Conservation (phyloP, 2,329 filamentous ascomycete species). For the Tolypocladium cylindrosporum region DNA sequence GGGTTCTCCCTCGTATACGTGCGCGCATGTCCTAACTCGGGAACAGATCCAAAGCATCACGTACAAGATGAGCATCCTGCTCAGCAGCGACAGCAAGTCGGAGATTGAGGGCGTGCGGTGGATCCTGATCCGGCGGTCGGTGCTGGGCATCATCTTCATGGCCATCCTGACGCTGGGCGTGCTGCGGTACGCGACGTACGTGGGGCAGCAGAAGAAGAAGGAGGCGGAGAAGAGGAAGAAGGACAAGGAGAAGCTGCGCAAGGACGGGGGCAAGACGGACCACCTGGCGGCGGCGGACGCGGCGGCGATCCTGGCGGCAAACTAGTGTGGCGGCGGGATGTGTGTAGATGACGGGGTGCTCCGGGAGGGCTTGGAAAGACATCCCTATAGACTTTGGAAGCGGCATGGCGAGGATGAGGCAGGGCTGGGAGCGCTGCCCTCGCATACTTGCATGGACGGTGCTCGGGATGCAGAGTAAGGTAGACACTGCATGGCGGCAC, state of each 20-base stretch:
- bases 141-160: conserved; percentile 57
- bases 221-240: conserved; percentile 32
- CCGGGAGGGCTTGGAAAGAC: not conserved
- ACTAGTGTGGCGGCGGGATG: conserved; percentile 20
- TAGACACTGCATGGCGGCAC: not conserved
- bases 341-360: not conserved
- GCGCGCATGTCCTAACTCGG: not conserved
- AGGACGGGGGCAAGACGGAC: conserved; percentile 34
- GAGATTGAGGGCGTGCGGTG: conserved; percentile 88
- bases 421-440: not conserved
- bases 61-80: conserved; percentile 85
- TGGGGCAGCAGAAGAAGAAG: conserved; percentile 37
- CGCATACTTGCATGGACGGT: not conserved
- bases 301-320: conserved; percentile 48
- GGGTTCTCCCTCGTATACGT: no score
- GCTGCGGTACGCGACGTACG: conserved; percentile 50
- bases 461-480: not conserved
- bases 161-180: conserved; percentile 49
- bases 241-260: conserved; percentile 31
- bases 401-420: not conserved
- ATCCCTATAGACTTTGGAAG: not conserved
- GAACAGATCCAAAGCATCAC: conserved; percentile 79
- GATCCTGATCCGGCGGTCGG: conserved; percentile 60
- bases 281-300: conserved; percentile 38
- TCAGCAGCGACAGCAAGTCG: conserved; percentile 84